Conservation (phyloP, 371 early-diverging fungal genomes). For the Rhizomucor pusillus region DNA sequence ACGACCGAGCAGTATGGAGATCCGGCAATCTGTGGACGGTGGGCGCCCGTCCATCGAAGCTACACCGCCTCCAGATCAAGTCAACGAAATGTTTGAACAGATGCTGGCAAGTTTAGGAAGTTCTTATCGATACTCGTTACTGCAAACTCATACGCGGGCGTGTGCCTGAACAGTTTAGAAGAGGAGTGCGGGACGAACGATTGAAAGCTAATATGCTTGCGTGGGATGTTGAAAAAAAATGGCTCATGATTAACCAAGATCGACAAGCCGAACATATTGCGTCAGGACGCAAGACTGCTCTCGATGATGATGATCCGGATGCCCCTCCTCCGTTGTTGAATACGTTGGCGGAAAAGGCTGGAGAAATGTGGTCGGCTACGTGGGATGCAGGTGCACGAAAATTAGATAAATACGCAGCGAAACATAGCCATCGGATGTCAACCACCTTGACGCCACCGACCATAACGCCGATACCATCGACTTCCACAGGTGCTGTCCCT, state of each 20-base stretch:
- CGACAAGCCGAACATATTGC: constrained; percentile 36
- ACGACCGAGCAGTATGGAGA: constrained; percentile 4
- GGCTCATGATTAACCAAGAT: constrained; percentile 47
- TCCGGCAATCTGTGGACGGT: neutral
- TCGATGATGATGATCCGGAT: constrained; percentile 15
- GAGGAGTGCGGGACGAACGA: constrained; percentile 36
- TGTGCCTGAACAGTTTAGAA: constrained; percentile 12
- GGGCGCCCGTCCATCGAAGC: constrained; percentile 8
- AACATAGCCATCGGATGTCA: constrained; percentile 18
- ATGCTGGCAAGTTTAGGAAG: constrained; percentile 36
- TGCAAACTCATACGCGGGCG: neutral
- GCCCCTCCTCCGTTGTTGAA: constrained; percentile 33
- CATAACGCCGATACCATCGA: constrained; percentile 1
- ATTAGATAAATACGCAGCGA: constrained; percentile 20
- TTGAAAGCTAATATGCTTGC: constrained; percentile 23
- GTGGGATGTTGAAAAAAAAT: constrained; percentile 38
- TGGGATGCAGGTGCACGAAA: constrained; percentile 37
- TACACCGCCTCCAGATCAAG: constrained; percentile 33
- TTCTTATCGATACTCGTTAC: neutral
- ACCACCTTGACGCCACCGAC: constrained; percentile 1
- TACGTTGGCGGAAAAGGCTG: constrained; percentile 42
- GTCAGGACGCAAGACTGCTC: constrained; percentile 13
- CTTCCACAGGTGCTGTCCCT: constrained; percentile 16
- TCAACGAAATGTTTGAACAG: constrained; percentile 44
- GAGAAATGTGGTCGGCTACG: constrained; percentile 44